Percentiles rank a stretch among this genome's conserved stretches.
Evolutionary conservation across 2,329 filamentous ascomycete species (phyloP).

Genomic region (Xylariaceae sp.): DNA sequence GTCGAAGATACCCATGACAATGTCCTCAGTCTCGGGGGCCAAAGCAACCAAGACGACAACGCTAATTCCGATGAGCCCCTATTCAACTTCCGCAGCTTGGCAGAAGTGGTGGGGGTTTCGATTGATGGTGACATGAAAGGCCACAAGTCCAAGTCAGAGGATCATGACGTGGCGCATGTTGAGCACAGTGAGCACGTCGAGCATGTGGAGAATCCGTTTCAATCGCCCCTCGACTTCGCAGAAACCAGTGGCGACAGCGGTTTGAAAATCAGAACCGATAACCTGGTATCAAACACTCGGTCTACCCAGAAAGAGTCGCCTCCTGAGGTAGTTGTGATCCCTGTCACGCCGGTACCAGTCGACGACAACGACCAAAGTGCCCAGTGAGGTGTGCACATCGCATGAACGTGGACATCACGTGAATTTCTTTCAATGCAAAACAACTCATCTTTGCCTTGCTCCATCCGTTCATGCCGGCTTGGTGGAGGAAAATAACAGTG

Average conservation of each 20-base stretch:
- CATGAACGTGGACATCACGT: slow-evolving; percentile 28
- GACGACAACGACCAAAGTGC: slow-evolving; percentile 34
- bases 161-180: slow-evolving; percentile 25
- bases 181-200: slow-evolving; percentile 37
- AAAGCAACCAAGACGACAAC: slow-evolving; percentile 46
- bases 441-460: slow-evolving; percentile 4
- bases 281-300: slow-evolving; percentile 20
- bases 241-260: slow-evolving; percentile 11
- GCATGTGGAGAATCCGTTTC: slow-evolving; percentile 17
- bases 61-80: slow-evolving; percentile 69
- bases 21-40: slow-evolving; percentile 46
- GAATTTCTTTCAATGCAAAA: slow-evolving; percentile 32
- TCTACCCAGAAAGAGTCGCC: slow-evolving; percentile 25
- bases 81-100: slow-evolving; percentile 87
- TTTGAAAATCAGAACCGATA: slow-evolving; percentile 16
- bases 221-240: slow-evolving; percentile 12
- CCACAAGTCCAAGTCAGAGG: slow-evolving; percentile 35
- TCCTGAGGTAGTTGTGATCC: slow-evolving; percentile 45
- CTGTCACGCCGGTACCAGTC: slow-evolving; percentile 41
- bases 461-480: slow-evolving; percentile 4
- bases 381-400: slow-evolving; percentile 41
- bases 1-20: slow-evolving; percentile 49
- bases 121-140: slow-evolving; percentile 40
- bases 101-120: slow-evolving; percentile 71
- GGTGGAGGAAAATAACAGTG: not conserved